Base-by-base conservation (phyloP, 75 land plant genomes). In the Azolla pinnata region DNA sequence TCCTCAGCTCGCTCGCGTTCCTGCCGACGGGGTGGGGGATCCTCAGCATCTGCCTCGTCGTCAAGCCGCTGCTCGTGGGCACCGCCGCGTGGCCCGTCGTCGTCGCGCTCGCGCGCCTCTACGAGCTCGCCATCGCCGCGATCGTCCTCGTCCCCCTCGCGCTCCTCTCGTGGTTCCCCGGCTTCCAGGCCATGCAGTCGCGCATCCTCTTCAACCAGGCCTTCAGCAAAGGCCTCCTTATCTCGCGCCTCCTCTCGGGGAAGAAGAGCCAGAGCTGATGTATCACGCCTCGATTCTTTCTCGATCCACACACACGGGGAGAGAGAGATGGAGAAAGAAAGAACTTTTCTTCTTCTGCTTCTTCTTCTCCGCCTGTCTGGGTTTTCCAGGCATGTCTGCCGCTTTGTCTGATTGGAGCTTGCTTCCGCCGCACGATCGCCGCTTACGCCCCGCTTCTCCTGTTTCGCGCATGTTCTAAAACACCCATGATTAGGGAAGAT, bases 131-230 rank as follows among this genome's bases (percentile, higher is more conserved):
- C 18, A 60, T 73, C 44, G 75, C 59, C 23, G 21, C 67, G 45
- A 29, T 60, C 18, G 75, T 73, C 31, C 60, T 73, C 65, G 4
- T 61, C 17, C 75, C 75, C 4, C 54, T 65, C 44, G 75, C 70
- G 17, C 4, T 73, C 44, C 75, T 73, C 20, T 73, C 75, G 21
- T 73, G 75, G 75, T 27, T 73, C 25, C 75, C 75, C 30, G 75
- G 75, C 29, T 67, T 73, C 54, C 75, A 73, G 52, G 71, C 71
- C 21, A 73, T 73, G 75, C 75, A 73, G 42, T 67, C 75, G 0
- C 40, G 75, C 12, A 73, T 73, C 16, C 75, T 73, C 29, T 73
- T 59, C 75, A 73, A 67, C 45, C 71, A 73, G 33, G 75, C 75
- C 23, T 73, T 73, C 60, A 73, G 70, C 75, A 59, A 70, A 54